phyloP scores from a whole-genome alignment of 108 stramenopile genomes.

The Discostella pseudostelligera region DNA sequence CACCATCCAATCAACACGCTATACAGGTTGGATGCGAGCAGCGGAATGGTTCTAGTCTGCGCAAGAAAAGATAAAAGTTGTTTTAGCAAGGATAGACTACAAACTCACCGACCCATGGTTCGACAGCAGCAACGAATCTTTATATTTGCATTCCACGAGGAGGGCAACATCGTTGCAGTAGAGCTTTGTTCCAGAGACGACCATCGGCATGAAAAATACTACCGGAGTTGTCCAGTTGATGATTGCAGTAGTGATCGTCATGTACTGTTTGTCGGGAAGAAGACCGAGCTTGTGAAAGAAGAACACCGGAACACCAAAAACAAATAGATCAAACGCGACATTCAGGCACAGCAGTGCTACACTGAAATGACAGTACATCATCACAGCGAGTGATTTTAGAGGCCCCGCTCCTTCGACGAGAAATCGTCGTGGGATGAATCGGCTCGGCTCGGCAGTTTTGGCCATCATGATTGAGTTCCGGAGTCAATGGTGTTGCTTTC shows the following conservation, averaged over 20 bases:
- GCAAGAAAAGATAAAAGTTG: too few relatives aligned
- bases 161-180: slow-evolving; percentile 39
- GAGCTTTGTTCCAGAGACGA: slow-evolving; percentile 32
- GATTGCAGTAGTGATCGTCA: slow-evolving; percentile 16
- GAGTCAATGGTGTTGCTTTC: too few relatives aligned
- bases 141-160: slow-evolving; percentile 30
- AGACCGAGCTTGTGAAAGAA: slow-evolving; percentile 21
- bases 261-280: slow-evolving; percentile 22
- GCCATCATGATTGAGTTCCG: too few relatives aligned
- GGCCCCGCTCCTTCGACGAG: slow-evolving; percentile 19
- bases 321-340: slow-evolving; percentile 44
- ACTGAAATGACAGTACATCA: slow-evolving; percentile 41
- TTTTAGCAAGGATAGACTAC: too few relatives aligned
- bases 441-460: too few relatives aligned
- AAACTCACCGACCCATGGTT: slow-evolving; percentile 50
- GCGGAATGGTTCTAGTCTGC: too few relatives aligned
- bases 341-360: slow-evolving; percentile 47
- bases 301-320: slow-evolving; percentile 35
- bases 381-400: slow-evolving; percentile 34
- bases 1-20: slow-evolving; percentile 59
- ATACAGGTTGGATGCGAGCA: too few relatives aligned
- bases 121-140: slow-evolving; percentile 31
- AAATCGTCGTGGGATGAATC: slow-evolving; percentile 8
- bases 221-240: slow-evolving; percentile 53
- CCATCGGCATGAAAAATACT: slow-evolving; percentile 48